Evolutionary conservation across 108 stramenopile genomes (phyloP).

Genomic region (Discostella pseudostelligera): DNA sequence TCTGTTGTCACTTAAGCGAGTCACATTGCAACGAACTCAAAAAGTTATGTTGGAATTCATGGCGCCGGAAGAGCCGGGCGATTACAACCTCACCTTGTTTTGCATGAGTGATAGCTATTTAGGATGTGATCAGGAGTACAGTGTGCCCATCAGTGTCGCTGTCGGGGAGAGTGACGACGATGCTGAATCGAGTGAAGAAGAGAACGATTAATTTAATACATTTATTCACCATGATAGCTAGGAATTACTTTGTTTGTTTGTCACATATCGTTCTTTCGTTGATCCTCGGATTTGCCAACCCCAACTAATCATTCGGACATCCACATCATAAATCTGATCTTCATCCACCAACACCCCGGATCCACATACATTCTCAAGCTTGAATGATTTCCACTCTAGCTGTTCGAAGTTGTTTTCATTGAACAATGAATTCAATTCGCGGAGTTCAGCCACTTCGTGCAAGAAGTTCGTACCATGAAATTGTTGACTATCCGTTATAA

Average conservation of each 20-base stretch:
- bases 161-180: constrained; percentile 67
- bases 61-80: constrained; percentile 94
- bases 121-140: constrained; percentile 97
- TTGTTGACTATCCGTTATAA: constrained; percentile 78
- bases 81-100: constrained; percentile 90
- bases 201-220: constrained; percentile 28
- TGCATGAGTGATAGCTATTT: constrained; percentile 98
- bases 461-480: constrained; percentile 68
- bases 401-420: constrained; percentile 15
- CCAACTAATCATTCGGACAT: constrained; percentile 61
- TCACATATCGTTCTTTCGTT: not conserved
- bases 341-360: constrained; percentile 75
- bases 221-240: no score
- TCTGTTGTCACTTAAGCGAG: constrained; percentile 91
- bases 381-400: constrained; percentile 48
- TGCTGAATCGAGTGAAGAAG: constrained; percentile 46
- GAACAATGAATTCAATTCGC: constrained; percentile 24
- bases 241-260: no score
- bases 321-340: constrained; percentile 78
- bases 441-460: constrained; percentile 29
- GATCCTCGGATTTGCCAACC: constrained; percentile 32
- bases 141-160: constrained; percentile 79
- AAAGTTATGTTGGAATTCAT: constrained; percentile 85
- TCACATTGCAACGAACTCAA: constrained; percentile 69
- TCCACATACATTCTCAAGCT: constrained; percentile 51